Evolutionary conservation across 192 early-diverging fungal species (phyloP).

Genomic region (Allomyces macrogynus): DNA sequence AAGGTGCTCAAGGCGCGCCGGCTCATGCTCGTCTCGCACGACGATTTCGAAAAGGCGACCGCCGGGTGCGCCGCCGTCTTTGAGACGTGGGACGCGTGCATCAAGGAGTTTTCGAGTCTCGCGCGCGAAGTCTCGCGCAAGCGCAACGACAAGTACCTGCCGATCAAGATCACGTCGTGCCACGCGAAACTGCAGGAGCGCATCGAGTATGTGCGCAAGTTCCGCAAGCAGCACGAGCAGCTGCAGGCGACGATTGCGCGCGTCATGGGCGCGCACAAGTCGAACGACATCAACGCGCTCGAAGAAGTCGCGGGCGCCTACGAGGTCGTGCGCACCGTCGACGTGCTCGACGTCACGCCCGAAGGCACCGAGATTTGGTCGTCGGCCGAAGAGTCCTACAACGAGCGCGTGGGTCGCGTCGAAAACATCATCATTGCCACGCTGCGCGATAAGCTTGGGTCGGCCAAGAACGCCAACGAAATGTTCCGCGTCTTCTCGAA

Average conservation of each 20-base stretch:
- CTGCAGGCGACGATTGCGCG: constrained; percentile 86
- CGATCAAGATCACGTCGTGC: constrained; percentile 79
- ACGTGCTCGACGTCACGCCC: constrained; percentile 79
- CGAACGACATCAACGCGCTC: constrained; percentile 48
- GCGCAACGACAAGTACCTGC: constrained; percentile 81
- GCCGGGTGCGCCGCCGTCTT: constrained; percentile 73
- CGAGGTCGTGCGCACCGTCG: constrained; percentile 76
- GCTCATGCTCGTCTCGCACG: constrained; percentile 84
- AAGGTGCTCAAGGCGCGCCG: constrained; percentile 68
- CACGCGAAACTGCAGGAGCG: constrained; percentile 90
- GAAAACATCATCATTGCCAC: constrained; percentile 95
- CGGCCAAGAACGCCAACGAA: constrained; percentile 88
- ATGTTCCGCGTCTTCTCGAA: constrained; percentile 99
- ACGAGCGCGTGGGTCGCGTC: constrained; percentile 80
- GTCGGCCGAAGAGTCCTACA: constrained; percentile 71
- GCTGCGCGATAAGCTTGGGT: constrained; percentile 80
- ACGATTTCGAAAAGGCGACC: constrained; percentile 72
- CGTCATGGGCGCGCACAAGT: constrained; percentile 56
- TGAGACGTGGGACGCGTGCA: constrained; percentile 76
- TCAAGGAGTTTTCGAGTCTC: constrained; percentile 88
- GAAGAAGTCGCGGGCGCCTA: constrained; percentile 80
- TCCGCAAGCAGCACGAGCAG: constrained; percentile 94
- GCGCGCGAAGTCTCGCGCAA: constrained; percentile 88
- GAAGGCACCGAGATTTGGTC: constrained; percentile 91
- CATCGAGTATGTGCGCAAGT: constrained; percentile 66